Evolutionary conservation across 257 asterid genomes (phyloP).

Genomic region (Salvia splendens): DNA sequence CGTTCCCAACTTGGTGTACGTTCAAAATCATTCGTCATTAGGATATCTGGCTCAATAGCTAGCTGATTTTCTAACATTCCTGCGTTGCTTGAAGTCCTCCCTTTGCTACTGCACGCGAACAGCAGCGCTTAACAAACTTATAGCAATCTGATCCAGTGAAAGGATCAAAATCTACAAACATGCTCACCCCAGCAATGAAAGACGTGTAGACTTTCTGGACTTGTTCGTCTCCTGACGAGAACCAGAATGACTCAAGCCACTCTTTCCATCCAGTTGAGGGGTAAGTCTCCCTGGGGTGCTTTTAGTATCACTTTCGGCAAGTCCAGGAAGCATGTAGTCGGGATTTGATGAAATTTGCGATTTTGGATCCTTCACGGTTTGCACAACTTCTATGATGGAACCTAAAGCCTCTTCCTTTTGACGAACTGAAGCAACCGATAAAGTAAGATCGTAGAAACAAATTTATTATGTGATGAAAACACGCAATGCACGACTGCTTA

Average conservation of each 20-base stretch:
- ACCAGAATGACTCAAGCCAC: conserved; percentile 36
- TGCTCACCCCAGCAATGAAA: conserved; percentile 69
- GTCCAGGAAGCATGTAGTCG: conserved; percentile 78
- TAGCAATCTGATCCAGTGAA: neutral
- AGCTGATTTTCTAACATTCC: conserved; percentile 45
- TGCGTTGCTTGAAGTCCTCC: conserved; percentile 50
- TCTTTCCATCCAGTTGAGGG: conserved; percentile 41
- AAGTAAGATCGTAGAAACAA: conserved; percentile 31
- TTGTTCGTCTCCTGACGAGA: conserved; percentile 49
- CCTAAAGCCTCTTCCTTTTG: conserved; percentile 92
- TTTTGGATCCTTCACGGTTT: conserved; percentile 77
- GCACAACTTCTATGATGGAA: conserved; percentile 84
- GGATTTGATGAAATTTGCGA: conserved; percentile 51
- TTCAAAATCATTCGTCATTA: conserved; percentile 71
- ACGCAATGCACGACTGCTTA: conserved; percentile 31
- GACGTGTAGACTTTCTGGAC: conserved; percentile 59
- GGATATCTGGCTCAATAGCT: conserved; percentile 64
- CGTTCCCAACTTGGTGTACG: conserved; percentile 71
- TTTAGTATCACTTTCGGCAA: conserved; percentile 47
- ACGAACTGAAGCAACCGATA: conserved; percentile 62
- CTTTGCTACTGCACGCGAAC: conserved; percentile 53
- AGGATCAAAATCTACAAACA: neutral
- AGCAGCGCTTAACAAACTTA: conserved; percentile 12
- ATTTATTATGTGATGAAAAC: conserved; percentile 18
- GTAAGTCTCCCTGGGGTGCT: conserved; percentile 52